Base-by-base conservation (phyloP, 2,329 filamentous ascomycete genomes). In the Leptographium wingfieldii region DNA sequence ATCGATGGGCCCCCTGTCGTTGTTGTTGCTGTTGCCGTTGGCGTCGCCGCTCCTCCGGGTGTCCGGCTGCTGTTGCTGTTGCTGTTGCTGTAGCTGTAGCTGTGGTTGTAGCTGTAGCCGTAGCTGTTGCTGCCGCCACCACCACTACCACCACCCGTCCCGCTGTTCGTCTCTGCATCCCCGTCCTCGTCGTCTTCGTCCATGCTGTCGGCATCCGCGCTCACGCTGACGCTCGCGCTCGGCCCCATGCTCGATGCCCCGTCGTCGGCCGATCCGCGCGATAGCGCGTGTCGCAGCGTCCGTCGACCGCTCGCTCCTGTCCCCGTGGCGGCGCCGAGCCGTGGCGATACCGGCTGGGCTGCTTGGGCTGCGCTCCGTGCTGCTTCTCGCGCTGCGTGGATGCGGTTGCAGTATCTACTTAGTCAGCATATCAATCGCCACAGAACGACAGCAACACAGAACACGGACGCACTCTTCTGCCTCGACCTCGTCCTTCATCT, bases 401-500 rank as follows among this genome's bases (percentile, higher is more conserved):
- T 82, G 63, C 85, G 85, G 73, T 96, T 96, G 76, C 94, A 97
- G 74, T 99, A 90, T 65, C 87, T 90, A 60, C 38, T 19, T 19
- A 29, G 52, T 70, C 59, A 72, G 63, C 52, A 54, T 58, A n/a
- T 60, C 27, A 16, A 59, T 31, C 31, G 4, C 29, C 29, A 31
- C 29, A 31, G 5, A 31, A 7, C 29, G 5, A 31, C 29, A 31
- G 29, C 9, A 7, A 35, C 33, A 7, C 31, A 31, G 5, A 31
- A 31, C 31, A 7, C 31, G 33, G 49, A 43, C 16, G 55, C 69
- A 19, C 86, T 96, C 90, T 80, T 99, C 94, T 38, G 94, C 94
- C 73, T 96, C 97, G 14, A 76, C 77, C 63, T 89, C 92, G 70
- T 96, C 87, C 65, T 88, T 77, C 71, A 99, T 82, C 71, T 92